These are phyloP conservation scores for Apiospora rasikravindrae DNA, from an alignment of 2,329 filamentous ascomycete species.

Conservation along the genomic window DNA sequence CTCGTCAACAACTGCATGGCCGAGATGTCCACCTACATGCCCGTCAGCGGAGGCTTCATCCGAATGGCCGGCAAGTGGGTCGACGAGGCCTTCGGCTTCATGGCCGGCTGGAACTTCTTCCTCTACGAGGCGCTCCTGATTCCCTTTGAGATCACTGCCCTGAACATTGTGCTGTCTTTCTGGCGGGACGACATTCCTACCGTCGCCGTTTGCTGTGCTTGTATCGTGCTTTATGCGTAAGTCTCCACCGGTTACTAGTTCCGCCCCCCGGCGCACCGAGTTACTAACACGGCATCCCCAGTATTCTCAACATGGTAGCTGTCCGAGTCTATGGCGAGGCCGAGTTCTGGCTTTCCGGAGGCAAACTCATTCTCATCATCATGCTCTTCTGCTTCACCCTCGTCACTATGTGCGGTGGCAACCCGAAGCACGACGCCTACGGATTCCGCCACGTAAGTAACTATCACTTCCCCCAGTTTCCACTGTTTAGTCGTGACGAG, in stretches of 20 bases:
- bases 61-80: slow-evolving; percentile 67
- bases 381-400: slow-evolving; percentile 45
- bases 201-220: slow-evolving; percentile 50
- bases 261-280: slow-evolving; percentile 19
- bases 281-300: slow-evolving; percentile 10
- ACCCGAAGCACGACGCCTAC: slow-evolving; percentile 44
- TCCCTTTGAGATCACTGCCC: slow-evolving; percentile 42
- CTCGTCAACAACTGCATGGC: slow-evolving; percentile 67
- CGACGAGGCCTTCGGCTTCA: slow-evolving; percentile 65
- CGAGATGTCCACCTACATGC: slow-evolving; percentile 65
- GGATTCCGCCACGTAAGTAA: slow-evolving; percentile 37
- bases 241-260: slow-evolving; percentile 30
- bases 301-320: slow-evolving; percentile 46
- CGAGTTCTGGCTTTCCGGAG: slow-evolving; percentile 52
- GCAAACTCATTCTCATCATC: slow-evolving; percentile 43
- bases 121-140: slow-evolving; percentile 42
- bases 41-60: slow-evolving; percentile 65
- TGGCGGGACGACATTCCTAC: slow-evolving; percentile 49
- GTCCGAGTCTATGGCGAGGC: slow-evolving; percentile 50
- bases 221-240: slow-evolving; percentile 40
- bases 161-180: slow-evolving; percentile 45
- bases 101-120: slow-evolving; percentile 47
- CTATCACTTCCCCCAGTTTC: not conserved
- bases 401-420: slow-evolving; percentile 49
- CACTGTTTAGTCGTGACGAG: not conserved